These are phyloP conservation scores for Myrmaecium sp. DNA, from an alignment of 2,329 filamentous ascomycete species.

Conservation along the genomic window DNA sequence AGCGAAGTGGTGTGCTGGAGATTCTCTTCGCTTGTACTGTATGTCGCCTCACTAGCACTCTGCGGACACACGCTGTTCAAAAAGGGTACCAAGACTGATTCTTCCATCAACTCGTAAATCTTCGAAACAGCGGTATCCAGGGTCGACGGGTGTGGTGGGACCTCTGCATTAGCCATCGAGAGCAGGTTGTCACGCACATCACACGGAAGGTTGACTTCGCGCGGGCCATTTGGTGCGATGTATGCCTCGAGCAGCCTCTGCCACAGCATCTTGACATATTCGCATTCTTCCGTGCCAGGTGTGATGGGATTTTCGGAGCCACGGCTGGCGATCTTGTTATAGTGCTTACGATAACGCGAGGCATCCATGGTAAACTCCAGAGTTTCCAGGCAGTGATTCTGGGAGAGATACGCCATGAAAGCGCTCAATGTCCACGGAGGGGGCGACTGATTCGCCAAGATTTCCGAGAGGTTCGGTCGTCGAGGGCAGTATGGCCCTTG, in stretches of 20 bases:
- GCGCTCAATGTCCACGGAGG: conserved; percentile 81
- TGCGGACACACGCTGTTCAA: conserved; percentile 48
- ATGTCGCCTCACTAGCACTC: conserved; percentile 24
- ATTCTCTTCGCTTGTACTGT: conserved; percentile 24
- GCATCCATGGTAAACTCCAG: conserved; percentile 94
- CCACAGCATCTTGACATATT: conserved; percentile 70
- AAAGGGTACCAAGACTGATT: conserved; percentile 85
- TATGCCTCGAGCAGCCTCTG: conserved; percentile 77
- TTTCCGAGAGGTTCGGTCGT: conserved; percentile 66
- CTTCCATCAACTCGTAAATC: conserved; percentile 93
- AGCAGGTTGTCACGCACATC: conserved; percentile 71
- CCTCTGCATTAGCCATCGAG: conserved; percentile 37
- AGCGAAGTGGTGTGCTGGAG: conserved; percentile 18
- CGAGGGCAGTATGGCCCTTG: conserved; percentile 36
- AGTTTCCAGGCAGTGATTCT: conserved; percentile 93
- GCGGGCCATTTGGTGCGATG: conserved; percentile 66
- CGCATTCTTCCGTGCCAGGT: conserved; percentile 39
- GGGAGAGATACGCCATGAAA: conserved; percentile 92
- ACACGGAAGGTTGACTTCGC: conserved; percentile 81
- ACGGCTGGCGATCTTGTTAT: conserved; percentile 40
- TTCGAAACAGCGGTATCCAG: conserved; percentile 73
- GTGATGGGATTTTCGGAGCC: conserved; percentile 28
- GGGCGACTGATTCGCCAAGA: conserved; percentile 69
- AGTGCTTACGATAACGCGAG: conserved; percentile 60
- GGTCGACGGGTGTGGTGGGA: conserved; percentile 56